phyloP scores from a whole-genome alignment of 2,329 filamentous ascomycete genomes.

The Rhynchosporium agropyri region DNA sequence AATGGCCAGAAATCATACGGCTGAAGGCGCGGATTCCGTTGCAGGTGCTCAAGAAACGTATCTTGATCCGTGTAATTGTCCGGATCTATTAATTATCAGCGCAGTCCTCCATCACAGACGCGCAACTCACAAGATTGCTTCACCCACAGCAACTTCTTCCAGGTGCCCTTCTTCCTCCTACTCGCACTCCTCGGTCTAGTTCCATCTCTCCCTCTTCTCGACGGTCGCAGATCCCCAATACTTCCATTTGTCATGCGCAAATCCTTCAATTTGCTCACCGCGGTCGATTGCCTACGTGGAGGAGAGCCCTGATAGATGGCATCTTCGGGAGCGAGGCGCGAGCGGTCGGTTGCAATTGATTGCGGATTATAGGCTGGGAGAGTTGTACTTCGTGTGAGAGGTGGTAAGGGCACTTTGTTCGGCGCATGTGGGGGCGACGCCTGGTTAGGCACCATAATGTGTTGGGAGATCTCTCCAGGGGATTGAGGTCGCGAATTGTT shows the following conservation, averaged over 20 bases:
- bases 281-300: slow-evolving; percentile 52
- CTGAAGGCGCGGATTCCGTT: slow-evolving; percentile 88
- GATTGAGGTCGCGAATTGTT: slow-evolving; percentile 13
- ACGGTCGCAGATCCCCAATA: slow-evolving; percentile 26
- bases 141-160: slow-evolving; percentile 98
- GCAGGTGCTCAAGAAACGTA: slow-evolving; percentile 93
- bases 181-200: slow-evolving; percentile 52
- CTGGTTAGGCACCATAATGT: slow-evolving; percentile 41
- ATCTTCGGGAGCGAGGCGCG: slow-evolving; percentile 80
- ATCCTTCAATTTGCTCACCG: slow-evolving; percentile 47
- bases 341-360: slow-evolving; percentile 52
- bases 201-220: slow-evolving; percentile 36
- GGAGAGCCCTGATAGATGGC: slow-evolving; percentile 69
- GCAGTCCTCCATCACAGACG: slow-evolving; percentile 13
- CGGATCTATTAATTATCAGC: slow-evolving; percentile 65
- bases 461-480: slow-evolving; percentile 28
- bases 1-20: slow-evolving; percentile 99
- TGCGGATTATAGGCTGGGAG: slow-evolving; percentile 27
- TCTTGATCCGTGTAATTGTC: slow-evolving; percentile 98
- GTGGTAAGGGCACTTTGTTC: slow-evolving; percentile 29
- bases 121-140: slow-evolving; percentile 79
- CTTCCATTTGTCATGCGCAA: slow-evolving; percentile 40
- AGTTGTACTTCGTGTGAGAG: slow-evolving; percentile 36
- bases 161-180: slow-evolving; percentile 69
- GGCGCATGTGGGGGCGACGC: slow-evolving; percentile 31